Evolutionary conservation across 345 rosid species (phyloP).

Genomic region (Sisymbrium altissimum): DNA sequence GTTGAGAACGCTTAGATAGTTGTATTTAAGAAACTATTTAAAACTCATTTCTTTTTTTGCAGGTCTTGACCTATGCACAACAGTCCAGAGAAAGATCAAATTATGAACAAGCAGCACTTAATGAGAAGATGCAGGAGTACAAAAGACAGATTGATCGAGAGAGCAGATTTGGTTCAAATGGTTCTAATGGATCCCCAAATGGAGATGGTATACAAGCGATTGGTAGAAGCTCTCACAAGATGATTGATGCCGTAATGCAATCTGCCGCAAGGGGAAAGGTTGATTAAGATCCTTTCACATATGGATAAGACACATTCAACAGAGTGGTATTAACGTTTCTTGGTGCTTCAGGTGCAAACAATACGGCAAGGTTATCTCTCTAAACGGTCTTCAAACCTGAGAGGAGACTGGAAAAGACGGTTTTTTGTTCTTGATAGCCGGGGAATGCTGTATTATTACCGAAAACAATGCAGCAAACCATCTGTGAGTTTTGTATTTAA

Average conservation of each 20-base stretch:
- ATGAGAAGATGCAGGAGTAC: conserved; percentile 95
- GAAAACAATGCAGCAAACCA: conserved; percentile 83
- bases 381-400: conserved; percentile 89
- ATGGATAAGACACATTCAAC: conserved; percentile 7
- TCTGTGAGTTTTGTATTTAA: conserved; percentile 58
- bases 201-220: conserved; percentile 95
- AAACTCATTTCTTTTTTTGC: conserved; percentile 15
- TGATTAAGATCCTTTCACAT: conserved; percentile 9
- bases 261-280: conserved; percentile 99
- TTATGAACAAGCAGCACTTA: conserved; percentile 92
- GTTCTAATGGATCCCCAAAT: conserved; percentile 91
- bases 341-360: conserved; percentile 76
- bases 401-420: conserved; percentile 99
- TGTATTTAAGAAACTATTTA: not conserved
- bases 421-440: conserved; percentile 99
- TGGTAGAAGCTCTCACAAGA: conserved; percentile 97
- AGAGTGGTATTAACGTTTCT: not conserved
- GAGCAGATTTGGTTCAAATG: conserved; percentile 76
- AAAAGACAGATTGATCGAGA: conserved; percentile 96
- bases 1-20: not conserved
- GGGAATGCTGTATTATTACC: conserved; percentile 96
- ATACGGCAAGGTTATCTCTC: conserved; percentile 98
- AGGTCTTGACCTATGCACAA: conserved; percentile 96
- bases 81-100: conserved; percentile 97
- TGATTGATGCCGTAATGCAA: conserved; percentile 99